Evolutionary conservation across 352 stramenopile species (phyloP).

Genomic region (Blastocystis sp.): DNA sequence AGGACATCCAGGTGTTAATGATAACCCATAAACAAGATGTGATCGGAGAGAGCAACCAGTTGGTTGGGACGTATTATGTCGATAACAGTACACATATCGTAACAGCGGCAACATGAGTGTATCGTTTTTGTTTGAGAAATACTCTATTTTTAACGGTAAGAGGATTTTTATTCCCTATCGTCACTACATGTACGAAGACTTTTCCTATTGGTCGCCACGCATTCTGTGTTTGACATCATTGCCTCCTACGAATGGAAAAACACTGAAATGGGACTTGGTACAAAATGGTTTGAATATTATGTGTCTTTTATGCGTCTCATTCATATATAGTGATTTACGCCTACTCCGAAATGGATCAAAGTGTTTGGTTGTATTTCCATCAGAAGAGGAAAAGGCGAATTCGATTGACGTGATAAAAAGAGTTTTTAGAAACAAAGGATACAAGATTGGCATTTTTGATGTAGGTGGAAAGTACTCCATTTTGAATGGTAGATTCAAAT

Average conservation of each 20-base stretch:
- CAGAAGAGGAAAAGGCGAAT: neutral
- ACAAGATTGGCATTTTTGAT: neutral
- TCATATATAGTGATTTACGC: neutral
- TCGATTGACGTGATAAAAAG: neutral
- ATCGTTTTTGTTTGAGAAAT: neutral
- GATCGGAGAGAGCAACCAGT: slow-evolving; percentile 43
- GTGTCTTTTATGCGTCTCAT: neutral
- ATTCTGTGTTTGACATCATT: neutral
- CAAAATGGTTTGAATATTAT: neutral
- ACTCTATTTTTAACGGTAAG: neutral
- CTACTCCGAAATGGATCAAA: neutral
- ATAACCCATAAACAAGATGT: slow-evolving; percentile 55
- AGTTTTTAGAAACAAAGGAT: neutral
- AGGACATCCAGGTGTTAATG: slow-evolving; percentile 27
- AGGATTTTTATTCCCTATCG: neutral
- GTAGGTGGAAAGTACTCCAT: neutral
- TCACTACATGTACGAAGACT: neutral
- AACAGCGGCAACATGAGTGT: neutral
- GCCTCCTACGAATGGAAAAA: neutral
- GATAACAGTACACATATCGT: slow-evolving; percentile 55
- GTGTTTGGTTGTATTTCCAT: neutral
- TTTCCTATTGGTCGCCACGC: neutral
- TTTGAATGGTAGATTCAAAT: neutral
- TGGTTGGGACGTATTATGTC: slow-evolving; percentile 46
- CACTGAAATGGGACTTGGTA: neutral